Conservation (phyloP, 495 filamentous ascomycete species). For the Sabuloglossum arenarium region DNA sequence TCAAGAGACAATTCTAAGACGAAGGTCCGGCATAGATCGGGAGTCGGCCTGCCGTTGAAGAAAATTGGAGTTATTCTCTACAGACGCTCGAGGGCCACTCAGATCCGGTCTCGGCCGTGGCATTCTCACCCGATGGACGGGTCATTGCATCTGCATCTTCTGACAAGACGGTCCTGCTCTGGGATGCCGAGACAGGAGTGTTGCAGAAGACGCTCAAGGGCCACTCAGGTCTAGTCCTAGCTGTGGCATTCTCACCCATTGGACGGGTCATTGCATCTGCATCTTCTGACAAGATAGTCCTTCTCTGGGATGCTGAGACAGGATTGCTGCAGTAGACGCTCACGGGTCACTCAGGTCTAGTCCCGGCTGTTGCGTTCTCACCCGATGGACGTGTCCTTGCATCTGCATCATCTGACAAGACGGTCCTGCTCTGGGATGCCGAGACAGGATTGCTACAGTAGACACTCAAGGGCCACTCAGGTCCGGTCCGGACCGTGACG, state of each 20-base stretch:
- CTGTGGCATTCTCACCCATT: constrained; percentile 8
- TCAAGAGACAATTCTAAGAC: not conserved
- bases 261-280: not conserved
- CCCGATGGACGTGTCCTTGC: not conserved
- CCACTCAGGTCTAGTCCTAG: not conserved
- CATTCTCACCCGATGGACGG: constrained; percentile 34
- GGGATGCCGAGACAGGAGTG: not conserved
- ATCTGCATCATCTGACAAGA: constrained; percentile 5
- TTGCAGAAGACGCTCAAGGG: not conserved
- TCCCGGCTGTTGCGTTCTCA: not conserved
- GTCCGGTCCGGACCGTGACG: not conserved
- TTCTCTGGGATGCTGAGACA: constrained; percentile 11
- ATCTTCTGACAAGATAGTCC: constrained; percentile 8
- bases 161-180: not conserved
- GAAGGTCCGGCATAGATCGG: not conserved
- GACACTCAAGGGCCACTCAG: constrained; percentile 7
- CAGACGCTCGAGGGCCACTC: constrained; percentile 66
- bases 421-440: constrained; percentile 12
- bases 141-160: not conserved
- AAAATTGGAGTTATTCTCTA: constrained; percentile 16
- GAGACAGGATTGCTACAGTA: constrained; percentile 8
- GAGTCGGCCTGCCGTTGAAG: not conserved
- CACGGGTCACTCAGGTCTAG: not conserved
- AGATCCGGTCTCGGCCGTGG: constrained; percentile 68
- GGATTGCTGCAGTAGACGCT: constrained; percentile 7